These are phyloP conservation scores for Telfairia occidentalis DNA, from an alignment of 331 rosid genomes.

Conservation along the genomic window DNA sequence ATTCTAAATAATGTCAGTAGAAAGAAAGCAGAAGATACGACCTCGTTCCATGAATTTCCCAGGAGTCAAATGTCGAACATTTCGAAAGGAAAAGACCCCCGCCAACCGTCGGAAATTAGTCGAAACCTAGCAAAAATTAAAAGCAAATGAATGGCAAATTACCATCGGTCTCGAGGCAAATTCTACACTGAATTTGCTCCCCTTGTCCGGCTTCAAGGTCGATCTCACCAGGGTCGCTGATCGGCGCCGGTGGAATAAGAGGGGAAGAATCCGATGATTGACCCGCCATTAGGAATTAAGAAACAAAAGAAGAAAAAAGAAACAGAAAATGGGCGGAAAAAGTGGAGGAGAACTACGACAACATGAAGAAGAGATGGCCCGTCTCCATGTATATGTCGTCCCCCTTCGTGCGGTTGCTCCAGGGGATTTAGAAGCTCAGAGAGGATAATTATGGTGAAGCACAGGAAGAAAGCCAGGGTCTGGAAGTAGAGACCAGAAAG, in stretches of 20 bases:
- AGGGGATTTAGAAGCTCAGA: neutral
- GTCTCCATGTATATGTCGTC: neutral
- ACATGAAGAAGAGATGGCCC: neutral
- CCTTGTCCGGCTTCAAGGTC: conserved; percentile 98
- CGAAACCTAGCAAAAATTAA: conserved; percentile 6
- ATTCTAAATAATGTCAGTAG: neutral
- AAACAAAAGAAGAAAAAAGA: neutral
- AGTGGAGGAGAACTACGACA: neutral
- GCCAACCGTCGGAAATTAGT: neutral
- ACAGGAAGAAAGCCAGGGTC: neutral
- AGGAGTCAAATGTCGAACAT: neutral
- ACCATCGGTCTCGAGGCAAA: conserved; percentile 98
- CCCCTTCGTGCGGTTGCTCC: neutral
- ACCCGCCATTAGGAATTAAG: conserved; percentile 50
- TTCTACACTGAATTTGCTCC: conserved; percentile 94
- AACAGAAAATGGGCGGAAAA: neutral
- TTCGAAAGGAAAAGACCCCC: neutral
- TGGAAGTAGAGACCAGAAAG: conserved; percentile 7
- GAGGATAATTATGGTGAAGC: neutral
- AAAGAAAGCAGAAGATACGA: neutral
- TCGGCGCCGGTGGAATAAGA: conserved; percentile 54
- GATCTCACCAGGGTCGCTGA: conserved; percentile 54
- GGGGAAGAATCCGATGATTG: conserved; percentile 52
- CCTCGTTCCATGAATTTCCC: neutral
- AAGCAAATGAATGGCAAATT: conserved; percentile 8